Base-by-base conservation (phyloP, 1,284 basidiomycete species). In the Ustilago loliicola region DNA sequence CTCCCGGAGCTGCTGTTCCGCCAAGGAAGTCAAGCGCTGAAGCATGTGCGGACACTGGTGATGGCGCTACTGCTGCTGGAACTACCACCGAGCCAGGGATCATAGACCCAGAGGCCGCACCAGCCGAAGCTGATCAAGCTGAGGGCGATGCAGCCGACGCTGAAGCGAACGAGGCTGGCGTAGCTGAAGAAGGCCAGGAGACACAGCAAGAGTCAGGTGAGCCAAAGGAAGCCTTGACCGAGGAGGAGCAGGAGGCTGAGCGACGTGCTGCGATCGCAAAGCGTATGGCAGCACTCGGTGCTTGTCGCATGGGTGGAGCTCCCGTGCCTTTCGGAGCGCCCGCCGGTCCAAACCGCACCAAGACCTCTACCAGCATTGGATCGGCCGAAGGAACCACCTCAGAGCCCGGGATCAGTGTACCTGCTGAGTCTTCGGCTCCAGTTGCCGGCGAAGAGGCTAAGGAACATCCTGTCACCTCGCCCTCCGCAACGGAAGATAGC, bases 251-350 rank as follows among this genome's bases (percentile, higher is more conserved):
- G 19, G 83, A 85, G 30, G 71, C 76, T 17, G 75, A 68, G 36
- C 69, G 84, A 27, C 75, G 83, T 17, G 82, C 79, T 1, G 69
- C 80, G 1, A 79, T 85, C 32, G 79, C 84, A 6, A 77, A 72
- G 50, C 77, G 84, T 6, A 85, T 86, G 84, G 84, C 84, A 19
- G 77, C 78, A 8, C 64, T 86, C 7, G 85, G 85, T 13, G 85
- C 83, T 17, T 75, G 79, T 32, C 70, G 82, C 17, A 79, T 85
- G 76, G 83, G 81, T 25, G 75, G 76, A 25, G 76, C 52, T 23
- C 65, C 72, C 6, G n/a, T 51, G 27, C 66, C 67, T 1, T 78
- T 74, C 27, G 76, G 76, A 36, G 76, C 76, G 34, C 72, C 72
- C 10, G 65, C 67, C 10, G 61, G 67, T 25, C 61, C 71, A 10